These are phyloP conservation scores for Fistulifera solaris DNA, from an alignment of 108 stramenopile genomes.

Conservation along the genomic window DNA sequence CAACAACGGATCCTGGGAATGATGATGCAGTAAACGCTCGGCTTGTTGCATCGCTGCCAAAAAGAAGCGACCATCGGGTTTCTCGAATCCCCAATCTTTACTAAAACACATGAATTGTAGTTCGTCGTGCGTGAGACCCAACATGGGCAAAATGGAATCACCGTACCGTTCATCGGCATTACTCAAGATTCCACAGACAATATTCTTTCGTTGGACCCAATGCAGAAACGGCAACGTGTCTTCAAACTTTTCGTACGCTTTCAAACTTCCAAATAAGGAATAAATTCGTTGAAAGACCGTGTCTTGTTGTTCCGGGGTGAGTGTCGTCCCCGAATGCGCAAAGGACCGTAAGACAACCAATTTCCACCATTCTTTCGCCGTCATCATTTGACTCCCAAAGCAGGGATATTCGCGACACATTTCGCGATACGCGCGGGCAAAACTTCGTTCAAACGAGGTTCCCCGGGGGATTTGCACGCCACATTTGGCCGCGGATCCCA, in stretches of 20 bases:
- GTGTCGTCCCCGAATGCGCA: conserved; percentile 19
- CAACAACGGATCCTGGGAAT: neutral
- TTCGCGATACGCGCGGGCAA: conserved; percentile 32
- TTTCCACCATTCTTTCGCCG: conserved; percentile 61
- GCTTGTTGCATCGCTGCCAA: conserved; percentile 37
- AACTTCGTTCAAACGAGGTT: neutral
- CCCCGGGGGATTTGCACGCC: conserved; percentile 26
- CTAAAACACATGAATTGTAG: conserved; percentile 53
- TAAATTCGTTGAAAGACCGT: conserved; percentile 62
- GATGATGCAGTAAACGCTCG: conserved; percentile 24
- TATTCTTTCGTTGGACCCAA: conserved; percentile 39
- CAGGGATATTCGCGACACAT: conserved; percentile 42
- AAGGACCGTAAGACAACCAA: conserved; percentile 17
- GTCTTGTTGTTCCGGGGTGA: conserved; percentile 38
- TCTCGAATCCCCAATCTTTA: conserved; percentile 56
- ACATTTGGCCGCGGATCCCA: conserved; percentile 46
- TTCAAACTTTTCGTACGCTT: conserved; percentile 45
- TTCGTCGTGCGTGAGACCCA: conserved; percentile 48
- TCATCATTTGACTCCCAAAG: conserved; percentile 43
- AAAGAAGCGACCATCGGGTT: conserved; percentile 41
- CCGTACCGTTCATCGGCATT: conserved; percentile 76
- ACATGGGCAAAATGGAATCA: conserved; percentile 62
- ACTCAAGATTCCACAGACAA: conserved; percentile 55
- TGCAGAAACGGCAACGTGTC: conserved; percentile 54
- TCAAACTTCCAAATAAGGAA: conserved; percentile 43